Evolutionary conservation across 2,329 filamentous ascomycete genomes (phyloP).

Genomic region (Colletotrichum caudatum): DNA sequence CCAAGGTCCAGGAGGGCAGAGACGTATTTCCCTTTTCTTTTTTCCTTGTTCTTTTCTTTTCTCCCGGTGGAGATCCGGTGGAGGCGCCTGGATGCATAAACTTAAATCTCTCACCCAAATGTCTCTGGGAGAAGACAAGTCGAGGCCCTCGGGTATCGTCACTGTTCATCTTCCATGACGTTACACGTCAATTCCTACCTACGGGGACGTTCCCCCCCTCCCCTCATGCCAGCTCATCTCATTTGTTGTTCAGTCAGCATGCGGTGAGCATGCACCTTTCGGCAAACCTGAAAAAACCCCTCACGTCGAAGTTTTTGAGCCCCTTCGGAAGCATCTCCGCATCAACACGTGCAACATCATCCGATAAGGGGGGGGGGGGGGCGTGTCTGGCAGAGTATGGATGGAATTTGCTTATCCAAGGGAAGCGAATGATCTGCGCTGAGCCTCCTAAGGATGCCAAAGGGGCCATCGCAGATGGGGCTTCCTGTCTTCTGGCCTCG

Average conservation of each 20-base stretch:
- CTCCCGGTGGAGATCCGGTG: constrained; percentile 37
- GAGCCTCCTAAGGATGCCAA: neutral
- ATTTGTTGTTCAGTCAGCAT: constrained; percentile 9
- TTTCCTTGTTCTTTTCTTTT: neutral
- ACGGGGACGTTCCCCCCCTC: neutral
- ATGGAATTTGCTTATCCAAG: neutral
- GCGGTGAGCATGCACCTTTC: constrained; percentile 30
- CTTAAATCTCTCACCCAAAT: constrained; percentile 38
- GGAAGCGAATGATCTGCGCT: neutral
- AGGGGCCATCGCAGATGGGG: neutral
- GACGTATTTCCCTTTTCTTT: neutral
- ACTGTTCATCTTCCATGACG: constrained; percentile 34
- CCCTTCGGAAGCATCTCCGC: constrained; percentile 13
- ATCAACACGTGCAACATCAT: constrained; percentile 13
- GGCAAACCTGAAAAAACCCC: constrained; percentile 24
- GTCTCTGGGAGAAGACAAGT: constrained; percentile 2
- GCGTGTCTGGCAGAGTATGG: neutral
- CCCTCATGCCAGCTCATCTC: neutral
- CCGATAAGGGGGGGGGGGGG: neutral
- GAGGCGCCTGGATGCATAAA: constrained; percentile 35
- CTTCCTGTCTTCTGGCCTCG: constrained; percentile 12
- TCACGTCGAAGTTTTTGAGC: neutral
- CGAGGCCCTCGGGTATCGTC: constrained; percentile 21
- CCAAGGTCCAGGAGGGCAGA: neutral
- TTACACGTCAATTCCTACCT: constrained; percentile 19